A percentile compares a stretch with the other conserved stretches of the same genome.
Evolutionary conservation across 2,329 filamentous ascomycete genomes (phyloP).

Genomic region (Xylaria sp.): DNA sequence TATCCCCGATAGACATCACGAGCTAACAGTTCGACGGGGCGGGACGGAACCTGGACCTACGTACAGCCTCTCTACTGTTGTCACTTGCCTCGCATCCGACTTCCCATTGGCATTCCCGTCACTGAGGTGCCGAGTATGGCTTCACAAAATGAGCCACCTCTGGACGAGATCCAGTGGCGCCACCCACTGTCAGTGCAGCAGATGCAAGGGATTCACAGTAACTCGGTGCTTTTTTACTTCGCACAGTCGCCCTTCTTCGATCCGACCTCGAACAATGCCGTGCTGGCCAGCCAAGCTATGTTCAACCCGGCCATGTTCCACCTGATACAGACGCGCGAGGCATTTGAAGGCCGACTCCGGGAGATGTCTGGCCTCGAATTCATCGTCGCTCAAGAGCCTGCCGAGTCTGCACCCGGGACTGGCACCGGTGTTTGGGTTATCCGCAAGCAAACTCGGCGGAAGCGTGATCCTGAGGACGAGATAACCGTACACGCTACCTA

Average conservation of each 20-base stretch:
- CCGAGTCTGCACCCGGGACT: constrained; percentile 64
- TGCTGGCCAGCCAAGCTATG: constrained; percentile 66
- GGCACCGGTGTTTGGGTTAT: constrained; percentile 73
- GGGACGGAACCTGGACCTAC: no score
- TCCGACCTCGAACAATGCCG: constrained; percentile 69
- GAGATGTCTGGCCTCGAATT: constrained; percentile 72
- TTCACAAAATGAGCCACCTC: constrained; percentile 45
- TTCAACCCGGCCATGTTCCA: constrained; percentile 64
- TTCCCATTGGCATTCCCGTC: neutral
- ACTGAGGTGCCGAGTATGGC: constrained; percentile 26
- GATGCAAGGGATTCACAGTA: constrained; percentile 67
- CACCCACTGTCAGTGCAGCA: constrained; percentile 54
- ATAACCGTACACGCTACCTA: constrained; percentile 65
- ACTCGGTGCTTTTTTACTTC: constrained; percentile 71
- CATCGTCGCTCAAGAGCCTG: constrained; percentile 68
- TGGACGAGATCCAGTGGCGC: constrained; percentile 73
- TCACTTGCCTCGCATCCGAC: neutral
- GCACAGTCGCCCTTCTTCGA: constrained; percentile 72
- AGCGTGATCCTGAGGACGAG: constrained; percentile 63
- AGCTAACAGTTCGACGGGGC: no score
- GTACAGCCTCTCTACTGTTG: neutral
- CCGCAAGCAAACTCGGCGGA: constrained; percentile 68
- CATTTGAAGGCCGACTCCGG: constrained; percentile 66
- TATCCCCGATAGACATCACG: no score
- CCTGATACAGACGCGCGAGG: constrained; percentile 64